These are phyloP conservation scores for Acanthamoeba royreba DNA, from an alignment of 208 protist genomes.

Conservation along the genomic window DNA sequence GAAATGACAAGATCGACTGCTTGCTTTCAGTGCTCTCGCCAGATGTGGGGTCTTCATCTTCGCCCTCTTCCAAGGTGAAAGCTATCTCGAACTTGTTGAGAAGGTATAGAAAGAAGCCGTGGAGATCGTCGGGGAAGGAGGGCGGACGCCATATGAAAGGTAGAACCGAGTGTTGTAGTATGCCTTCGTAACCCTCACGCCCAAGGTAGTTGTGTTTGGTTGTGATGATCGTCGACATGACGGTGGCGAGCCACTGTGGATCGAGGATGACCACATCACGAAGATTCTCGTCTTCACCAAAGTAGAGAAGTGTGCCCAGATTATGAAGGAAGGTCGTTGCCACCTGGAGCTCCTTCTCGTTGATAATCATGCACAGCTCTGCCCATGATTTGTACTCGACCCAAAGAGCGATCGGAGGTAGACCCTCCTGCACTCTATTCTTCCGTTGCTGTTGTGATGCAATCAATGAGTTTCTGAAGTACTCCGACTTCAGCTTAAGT, in stretches of 20 bases:
- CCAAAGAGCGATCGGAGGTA: conserved; percentile 35
- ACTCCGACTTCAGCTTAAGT: no score
- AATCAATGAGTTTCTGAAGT: neutral
- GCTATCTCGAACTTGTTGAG: conserved; percentile 45
- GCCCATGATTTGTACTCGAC: conserved; percentile 14
- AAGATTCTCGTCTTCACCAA: conserved; percentile 6
- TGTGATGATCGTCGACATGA: conserved; percentile 37
- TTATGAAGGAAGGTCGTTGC: conserved; percentile 24
- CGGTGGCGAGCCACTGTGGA: conserved; percentile 30
- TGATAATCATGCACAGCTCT: neutral
- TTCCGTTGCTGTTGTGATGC: neutral
- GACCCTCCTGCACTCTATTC: neutral
- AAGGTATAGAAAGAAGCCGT: conserved; percentile 32
- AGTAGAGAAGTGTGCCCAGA: conserved; percentile 36
- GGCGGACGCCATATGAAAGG: conserved; percentile 24
- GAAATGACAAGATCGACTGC: neutral
- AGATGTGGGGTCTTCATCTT: neutral
- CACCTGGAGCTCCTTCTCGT: conserved; percentile 32
- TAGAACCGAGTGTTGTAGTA: conserved; percentile 38
- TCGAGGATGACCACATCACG: conserved; percentile 27
- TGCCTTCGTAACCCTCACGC: conserved; percentile 1
- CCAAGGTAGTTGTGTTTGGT: conserved; percentile 36
- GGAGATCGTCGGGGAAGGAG: neutral
- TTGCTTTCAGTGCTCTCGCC: neutral
- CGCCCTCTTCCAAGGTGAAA: neutral